Evolutionary conservation across 495 filamentous ascomycete genomes (phyloP).

Genomic region (Trichoderma gamsii): DNA sequence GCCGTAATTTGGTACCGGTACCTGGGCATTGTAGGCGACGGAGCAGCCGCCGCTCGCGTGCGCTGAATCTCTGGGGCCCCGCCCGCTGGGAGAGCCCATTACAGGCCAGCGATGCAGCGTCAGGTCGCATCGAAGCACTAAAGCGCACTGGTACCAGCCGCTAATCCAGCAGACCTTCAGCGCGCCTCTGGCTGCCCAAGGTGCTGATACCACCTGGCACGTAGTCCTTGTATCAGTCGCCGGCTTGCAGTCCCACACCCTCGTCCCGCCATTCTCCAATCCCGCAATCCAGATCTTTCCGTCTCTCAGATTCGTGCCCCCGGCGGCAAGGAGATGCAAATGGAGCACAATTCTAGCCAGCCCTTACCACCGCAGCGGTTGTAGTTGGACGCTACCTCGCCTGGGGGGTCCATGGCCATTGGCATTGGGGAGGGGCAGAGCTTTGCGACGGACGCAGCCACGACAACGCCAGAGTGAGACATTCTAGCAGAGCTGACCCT

Average conservation of each 20-base stretch:
- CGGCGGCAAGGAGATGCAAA: neutral
- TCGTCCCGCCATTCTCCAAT: neutral
- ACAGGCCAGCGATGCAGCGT: neutral
- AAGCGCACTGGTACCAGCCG: neutral
- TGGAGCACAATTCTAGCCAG: neutral
- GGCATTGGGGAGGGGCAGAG: neutral
- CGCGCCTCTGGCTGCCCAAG: neutral
- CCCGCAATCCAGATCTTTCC: neutral
- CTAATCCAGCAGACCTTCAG: neutral
- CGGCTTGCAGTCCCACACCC: neutral
- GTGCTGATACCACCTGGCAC: neutral
- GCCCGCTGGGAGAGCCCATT: neutral
- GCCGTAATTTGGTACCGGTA: neutral
- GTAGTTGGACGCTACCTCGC: slow-evolving; percentile 2
- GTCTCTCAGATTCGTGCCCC: neutral
- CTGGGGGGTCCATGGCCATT: neutral
- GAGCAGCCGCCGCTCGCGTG: slow-evolving; percentile 11
- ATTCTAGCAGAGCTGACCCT: slow-evolving; percentile 11
- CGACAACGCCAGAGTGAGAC: slow-evolving; percentile 6
- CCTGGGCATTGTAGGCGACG: slow-evolving; percentile 1
- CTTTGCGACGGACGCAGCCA: slow-evolving; percentile 13
- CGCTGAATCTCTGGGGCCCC: slow-evolving; percentile 12
- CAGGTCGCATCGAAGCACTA: no score
- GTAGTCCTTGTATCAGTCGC: neutral
- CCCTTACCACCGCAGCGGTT: neutral